Conservation (phyloP, 495 filamentous ascomycete genomes). For the Xylaria castorea region DNA sequence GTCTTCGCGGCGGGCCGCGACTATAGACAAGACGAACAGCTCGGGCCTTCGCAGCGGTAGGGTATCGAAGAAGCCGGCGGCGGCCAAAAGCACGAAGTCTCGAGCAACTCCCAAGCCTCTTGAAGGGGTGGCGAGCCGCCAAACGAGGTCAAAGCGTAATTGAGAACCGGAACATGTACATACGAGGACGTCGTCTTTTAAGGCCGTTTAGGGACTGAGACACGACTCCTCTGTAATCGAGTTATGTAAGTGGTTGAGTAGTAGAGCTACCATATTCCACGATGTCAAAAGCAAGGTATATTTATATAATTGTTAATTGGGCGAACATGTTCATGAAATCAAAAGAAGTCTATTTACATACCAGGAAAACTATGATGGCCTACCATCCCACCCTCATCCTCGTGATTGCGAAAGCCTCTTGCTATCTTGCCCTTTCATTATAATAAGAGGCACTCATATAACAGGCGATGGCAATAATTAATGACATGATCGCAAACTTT, state of each 20-base stretch:
- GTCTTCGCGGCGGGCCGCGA: background rate
- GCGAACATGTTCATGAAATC: background rate
- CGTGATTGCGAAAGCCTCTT: background rate
- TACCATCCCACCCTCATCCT: background rate
- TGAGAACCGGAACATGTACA: background rate
- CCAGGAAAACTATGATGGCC: background rate
- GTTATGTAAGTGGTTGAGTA: background rate
- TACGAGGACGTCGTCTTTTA: background rate
- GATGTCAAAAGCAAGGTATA: background rate
- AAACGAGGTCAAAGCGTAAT: background rate
- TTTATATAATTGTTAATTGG: background rate
- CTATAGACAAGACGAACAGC: background rate
- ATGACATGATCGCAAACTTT: background rate
- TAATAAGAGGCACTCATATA: background rate
- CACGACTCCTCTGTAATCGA: background rate
- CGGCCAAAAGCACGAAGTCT: background rate
- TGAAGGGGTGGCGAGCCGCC: background rate
- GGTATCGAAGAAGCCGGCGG: conserved; percentile 15
- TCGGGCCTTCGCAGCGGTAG: background rate
- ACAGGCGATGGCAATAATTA: too few species aligned
- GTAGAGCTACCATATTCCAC: background rate
- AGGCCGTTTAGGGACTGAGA: background rate
- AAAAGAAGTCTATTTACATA: background rate
- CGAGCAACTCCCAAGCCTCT: background rate
- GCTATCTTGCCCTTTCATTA: background rate